Base-by-base conservation (phyloP, 495 filamentous ascomycete species). In the Annulohypoxylon stygium region DNA sequence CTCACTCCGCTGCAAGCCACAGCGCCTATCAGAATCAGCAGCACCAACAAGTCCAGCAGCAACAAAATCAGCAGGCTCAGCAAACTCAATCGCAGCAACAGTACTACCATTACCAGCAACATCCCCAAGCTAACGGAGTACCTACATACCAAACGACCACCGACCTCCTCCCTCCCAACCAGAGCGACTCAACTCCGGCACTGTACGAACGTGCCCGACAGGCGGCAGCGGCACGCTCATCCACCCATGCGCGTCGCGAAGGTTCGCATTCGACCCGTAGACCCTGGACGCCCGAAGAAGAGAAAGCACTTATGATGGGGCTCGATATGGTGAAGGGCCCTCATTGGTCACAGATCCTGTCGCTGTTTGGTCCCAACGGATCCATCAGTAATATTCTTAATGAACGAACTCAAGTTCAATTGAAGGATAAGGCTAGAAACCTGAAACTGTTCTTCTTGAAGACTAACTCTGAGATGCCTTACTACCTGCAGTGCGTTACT, bases 361-460 rank as follows among this genome's bases (percentile, higher is more conserved):
- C 90, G 11, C 89, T 98, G 76, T 97, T 95, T 75, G 95, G 95
- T 0, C 88, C 89, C 0, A 92, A 92, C 37, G 95, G 95, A 4
- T 91, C 90, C 3, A 88, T 96, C 61, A 95, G 91, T 57, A 91
- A 96, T 70, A 91, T 93, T 4, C 84, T 98, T 39, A 97, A 97
- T 74, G 95, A 97, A 74, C 89, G 95, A 45, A 97, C 95, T 57
- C 95, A 98, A 78, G 95, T 98, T 0, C 95, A 98, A 76, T 85
- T 98, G 12, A 98, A 98, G 77, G 95, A 98, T 76, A 98, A 98
- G 78, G 95, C 95, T 8, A 86, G 95, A 39, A 98, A 98, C 65
- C 79, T 98, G 63, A 98, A 98, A 79, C 86, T 98, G 0, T 97
- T 97, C 82, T 97, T 97, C 80, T 83, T 98, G 59, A 98, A 98